Conservation (phyloP, 192 early-diverging fungal genomes). For the Chytriomyces hyalinus region DNA sequence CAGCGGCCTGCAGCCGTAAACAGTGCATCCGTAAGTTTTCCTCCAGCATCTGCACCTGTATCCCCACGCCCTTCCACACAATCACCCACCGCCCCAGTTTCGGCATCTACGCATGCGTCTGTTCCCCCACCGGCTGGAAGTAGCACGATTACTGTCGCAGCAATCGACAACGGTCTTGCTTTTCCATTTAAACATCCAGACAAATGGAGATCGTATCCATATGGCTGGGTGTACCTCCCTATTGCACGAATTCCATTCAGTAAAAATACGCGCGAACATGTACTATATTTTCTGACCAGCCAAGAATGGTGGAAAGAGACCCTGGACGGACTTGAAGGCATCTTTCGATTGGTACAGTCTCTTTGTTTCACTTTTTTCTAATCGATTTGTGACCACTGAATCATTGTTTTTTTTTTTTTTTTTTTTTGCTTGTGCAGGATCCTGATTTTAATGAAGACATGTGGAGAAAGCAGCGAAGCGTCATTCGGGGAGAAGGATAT, state of each 20-base stretch:
- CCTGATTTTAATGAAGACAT: slow-evolving; percentile 79
- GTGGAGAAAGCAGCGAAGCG: slow-evolving; percentile 80
- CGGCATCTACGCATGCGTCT: neutral
- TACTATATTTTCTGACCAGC: slow-evolving; percentile 71
- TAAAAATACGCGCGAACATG: slow-evolving; percentile 65
- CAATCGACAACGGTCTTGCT: slow-evolving; percentile 93
- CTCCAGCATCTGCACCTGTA: neutral
- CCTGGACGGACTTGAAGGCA: slow-evolving; percentile 63
- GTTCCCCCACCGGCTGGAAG: slow-evolving; percentile 18
- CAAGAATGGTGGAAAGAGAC: slow-evolving; percentile 82
- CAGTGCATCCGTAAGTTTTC: too few relatives aligned
- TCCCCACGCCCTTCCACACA: slow-evolving; percentile 16
- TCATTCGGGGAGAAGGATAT: slow-evolving; percentile 85
- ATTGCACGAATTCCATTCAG: slow-evolving; percentile 72
- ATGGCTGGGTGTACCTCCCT: slow-evolving; percentile 85
- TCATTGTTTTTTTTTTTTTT: neutral
- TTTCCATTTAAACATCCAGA: slow-evolving; percentile 94
- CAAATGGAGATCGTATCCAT: slow-evolving; percentile 85
- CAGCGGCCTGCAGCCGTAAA: too few relatives aligned
- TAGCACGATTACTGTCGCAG: slow-evolving; percentile 72
- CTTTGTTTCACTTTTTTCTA: neutral
- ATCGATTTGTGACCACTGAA: neutral
- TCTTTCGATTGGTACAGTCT: slow-evolving; percentile 58
- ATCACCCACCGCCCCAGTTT: neutral
- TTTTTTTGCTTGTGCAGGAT: slow-evolving; percentile 48